Evolutionary conservation across 2,329 filamentous ascomycete genomes (phyloP), one percentile per base, ranked within the genome.

Genomic region (Trichoderma cornu-damae): DNA sequence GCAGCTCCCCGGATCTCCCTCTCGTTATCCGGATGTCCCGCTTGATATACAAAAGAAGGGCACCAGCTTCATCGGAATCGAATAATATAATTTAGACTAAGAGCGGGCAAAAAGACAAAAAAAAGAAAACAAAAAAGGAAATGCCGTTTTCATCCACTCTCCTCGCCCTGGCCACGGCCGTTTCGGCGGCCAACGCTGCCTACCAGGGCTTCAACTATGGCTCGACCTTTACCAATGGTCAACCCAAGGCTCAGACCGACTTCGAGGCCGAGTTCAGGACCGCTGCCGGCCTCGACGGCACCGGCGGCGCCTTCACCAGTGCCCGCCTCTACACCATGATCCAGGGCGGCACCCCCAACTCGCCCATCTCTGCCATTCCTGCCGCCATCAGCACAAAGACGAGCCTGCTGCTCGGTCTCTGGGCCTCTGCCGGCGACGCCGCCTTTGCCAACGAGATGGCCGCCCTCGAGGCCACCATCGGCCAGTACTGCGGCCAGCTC

Each of bases 341-440:
- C 48, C 87, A 90, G 79, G 81, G 73, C 24, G 85, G 83, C 62
- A 86, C 86, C 5, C 72, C 80, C 62, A 85, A 80, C 72, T 78
- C 79, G 28, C 79, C 84, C 65, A 90, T 88, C 67, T 77, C 80
- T 38, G 89, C 87, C 62, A 90, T 96, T 61, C 87, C 87, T 40
- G 91, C 91, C 42, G 91, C 90, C 66, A 90, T 96, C 72, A 81
- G 80, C 64, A 89, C 89, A 66, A 81, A 90, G 65, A 95, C 89
- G 2, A 79, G 80, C 42, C 80, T 96, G 24, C 81, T 96, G 9
- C 83, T 96, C 11, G 90, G 90, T 63, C 76, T 96, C 50, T 96
- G 91, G 91, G 83, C 84, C 8, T 93, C 89, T 0, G 87, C 78
- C 38, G 86, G 85, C 49, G 75, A 81, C 55, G 77, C 73, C 4